Evolutionary conservation across 2,329 filamentous ascomycete genomes (phyloP).

Genomic region (Trichoderma pleuroti): DNA sequence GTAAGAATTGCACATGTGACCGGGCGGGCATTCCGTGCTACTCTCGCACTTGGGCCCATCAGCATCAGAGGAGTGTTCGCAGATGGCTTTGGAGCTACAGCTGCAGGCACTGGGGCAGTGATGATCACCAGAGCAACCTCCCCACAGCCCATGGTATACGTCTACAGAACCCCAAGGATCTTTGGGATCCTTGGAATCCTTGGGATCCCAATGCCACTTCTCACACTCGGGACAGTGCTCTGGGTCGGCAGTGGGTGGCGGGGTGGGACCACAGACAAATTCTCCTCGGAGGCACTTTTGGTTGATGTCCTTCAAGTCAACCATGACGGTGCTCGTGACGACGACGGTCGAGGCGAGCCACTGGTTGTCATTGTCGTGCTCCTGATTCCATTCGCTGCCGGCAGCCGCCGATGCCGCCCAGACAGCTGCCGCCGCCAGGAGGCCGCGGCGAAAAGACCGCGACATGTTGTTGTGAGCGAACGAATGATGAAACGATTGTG

Average conservation of each 20-base stretch:
- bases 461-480: not conserved
- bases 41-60: not conserved
- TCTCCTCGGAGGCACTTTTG: not conserved
- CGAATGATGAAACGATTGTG: not conserved
- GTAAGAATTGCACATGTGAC: constrained; percentile 4
- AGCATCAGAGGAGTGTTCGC: not conserved
- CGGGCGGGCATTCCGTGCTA: not conserved
- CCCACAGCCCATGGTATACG: not conserved
- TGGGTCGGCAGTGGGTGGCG: not conserved
- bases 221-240: not conserved
- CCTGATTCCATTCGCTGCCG: not conserved
- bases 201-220: not conserved
- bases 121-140: not conserved
- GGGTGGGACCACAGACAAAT: not conserved
- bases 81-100: constrained; percentile 6
- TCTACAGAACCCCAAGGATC: not conserved
- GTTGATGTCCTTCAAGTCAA: constrained; percentile 5
- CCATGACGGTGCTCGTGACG: constrained; percentile 3
- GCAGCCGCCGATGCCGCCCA: constrained; percentile 12
- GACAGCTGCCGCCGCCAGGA: constrained; percentile 7
- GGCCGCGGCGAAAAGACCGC: constrained; percentile 14
- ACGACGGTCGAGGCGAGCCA: constrained; percentile 12
- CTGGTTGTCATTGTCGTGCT: not conserved
- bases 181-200: not conserved
- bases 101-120: not conserved